Conservation (phyloP, 495 filamentous ascomycete genomes). For the Penicillium roqueforti region DNA sequence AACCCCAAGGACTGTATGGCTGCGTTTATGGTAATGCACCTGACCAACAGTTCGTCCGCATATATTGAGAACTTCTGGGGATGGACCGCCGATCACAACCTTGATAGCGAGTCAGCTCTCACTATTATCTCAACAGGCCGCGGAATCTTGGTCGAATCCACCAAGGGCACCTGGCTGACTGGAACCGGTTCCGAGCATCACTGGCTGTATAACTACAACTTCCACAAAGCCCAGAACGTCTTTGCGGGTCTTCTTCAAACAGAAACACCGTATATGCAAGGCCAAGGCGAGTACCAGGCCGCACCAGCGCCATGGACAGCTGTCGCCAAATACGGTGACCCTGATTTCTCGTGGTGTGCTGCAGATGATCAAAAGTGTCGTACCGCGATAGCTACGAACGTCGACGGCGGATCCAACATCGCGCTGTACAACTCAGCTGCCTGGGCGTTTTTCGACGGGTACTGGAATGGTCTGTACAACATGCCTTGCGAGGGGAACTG, state of each 20-base stretch:
- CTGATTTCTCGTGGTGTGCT: slow-evolving; percentile 37
- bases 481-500: slow-evolving; percentile 37
- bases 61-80: slow-evolving; percentile 62
- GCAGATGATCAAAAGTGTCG: slow-evolving; percentile 35
- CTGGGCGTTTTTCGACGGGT: slow-evolving; percentile 50
- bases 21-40: slow-evolving; percentile 50
- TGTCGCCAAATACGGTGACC: slow-evolving; percentile 38
- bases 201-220: slow-evolving; percentile 50
- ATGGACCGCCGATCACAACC: slow-evolving; percentile 57
- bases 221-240: slow-evolving; percentile 45
- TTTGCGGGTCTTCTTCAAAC: slow-evolving; percentile 42
- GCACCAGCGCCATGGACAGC: slow-evolving; percentile 45
- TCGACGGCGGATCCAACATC: slow-evolving; percentile 44
- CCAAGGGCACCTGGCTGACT: slow-evolving; percentile 38
- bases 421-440: slow-evolving; percentile 51
- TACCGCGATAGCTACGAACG: slow-evolving; percentile 34
- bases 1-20: slow-evolving; percentile 39
- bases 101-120: slow-evolving; percentile 34
- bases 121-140: slow-evolving; percentile 48
- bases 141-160: slow-evolving; percentile 48
- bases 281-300: slow-evolving; percentile 25
- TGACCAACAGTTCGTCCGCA: slow-evolving; percentile 45
- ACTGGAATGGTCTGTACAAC: slow-evolving; percentile 31
- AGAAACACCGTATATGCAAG: slow-evolving; percentile 49
- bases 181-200: slow-evolving; percentile 46